A percentile compares a stretch with the other conserved stretches of the same genome.
These are phyloP conservation scores for Dactylellina sp. DNA, from an alignment of 2,329 filamentous ascomycete species.

Conservation along the genomic window DNA sequence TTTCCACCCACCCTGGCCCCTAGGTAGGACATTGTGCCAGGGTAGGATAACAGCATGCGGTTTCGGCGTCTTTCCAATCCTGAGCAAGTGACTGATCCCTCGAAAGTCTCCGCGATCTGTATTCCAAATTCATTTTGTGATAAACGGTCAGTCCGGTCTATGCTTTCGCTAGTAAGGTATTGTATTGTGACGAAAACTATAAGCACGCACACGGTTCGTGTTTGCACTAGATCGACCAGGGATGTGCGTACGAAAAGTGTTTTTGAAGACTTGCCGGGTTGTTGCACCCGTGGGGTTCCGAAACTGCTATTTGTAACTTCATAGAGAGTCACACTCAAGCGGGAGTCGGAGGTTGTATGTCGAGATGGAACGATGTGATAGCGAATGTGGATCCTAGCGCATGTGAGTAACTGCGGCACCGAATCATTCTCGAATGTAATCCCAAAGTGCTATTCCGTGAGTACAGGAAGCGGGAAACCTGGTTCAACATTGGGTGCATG, in stretches of 20 bases:
- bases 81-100: constrained; percentile 3
- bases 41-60: neutral
- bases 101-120: neutral
- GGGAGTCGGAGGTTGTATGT: constrained; percentile 12
- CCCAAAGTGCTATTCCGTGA: neutral
- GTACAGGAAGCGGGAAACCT: neutral
- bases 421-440: neutral
- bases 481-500: neutral
- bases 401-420: neutral
- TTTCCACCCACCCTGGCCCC: no score
- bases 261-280: neutral
- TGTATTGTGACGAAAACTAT: neutral
- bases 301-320: constrained; percentile 46
- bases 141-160: neutral
- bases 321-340: neutral
- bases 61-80: neutral
- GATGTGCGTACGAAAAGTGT: constrained; percentile 1
- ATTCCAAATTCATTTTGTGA: constrained; percentile 17
- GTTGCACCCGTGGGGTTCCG: constrained; percentile 18
- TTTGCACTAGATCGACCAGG: neutral
- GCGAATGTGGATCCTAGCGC: neutral
- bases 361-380: neutral
- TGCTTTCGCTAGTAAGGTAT: neutral
- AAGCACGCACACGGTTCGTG: neutral
- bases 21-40: neutral